Base-by-base conservation (phyloP, 129 eudicot genomes). In the Arctium minus region DNA sequence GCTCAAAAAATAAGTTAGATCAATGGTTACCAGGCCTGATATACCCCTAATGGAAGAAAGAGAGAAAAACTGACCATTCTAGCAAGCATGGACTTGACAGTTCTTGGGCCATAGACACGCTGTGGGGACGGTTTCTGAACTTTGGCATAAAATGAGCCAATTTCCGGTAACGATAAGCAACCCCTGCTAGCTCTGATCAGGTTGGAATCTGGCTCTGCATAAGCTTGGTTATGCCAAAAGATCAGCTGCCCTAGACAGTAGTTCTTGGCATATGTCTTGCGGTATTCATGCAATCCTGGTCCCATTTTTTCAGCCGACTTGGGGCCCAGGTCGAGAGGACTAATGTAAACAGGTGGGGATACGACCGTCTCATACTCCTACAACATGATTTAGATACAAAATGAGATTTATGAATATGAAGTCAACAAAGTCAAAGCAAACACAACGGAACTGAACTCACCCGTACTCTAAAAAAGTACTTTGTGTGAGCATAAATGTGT, bases 211-310 rank as follows among this genome's bases (percentile, higher is more conserved):
- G 99, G 99, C 42, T 93, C 98, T 9, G 96, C 90, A 80, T 92
- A 89, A 42, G 91, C 83, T 87, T 96, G 99, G 85, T 85, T 91
- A 80, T 96, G 89, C 99, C 99, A 96, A 83, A 86, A 96, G 15
- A 96, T 91, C 38, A 96, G 87, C 93, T 96, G 99, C 77, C 98
- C 99, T 79, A 96, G 75, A 85, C 98, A 93, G 86, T 96, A 96
- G 79, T 88, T 90, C 80, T 96, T 94, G 31, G 89, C 90, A 82
- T 93, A 96, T 36, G 94, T 90, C 87, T 96, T 96, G 62, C 95
- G 72, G 79, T 91, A 96, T 86, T 96, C 98, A 22, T 92, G 94
- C 39, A 88, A 74, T 13, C 94, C 93, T 0, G 97, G 83, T 11
- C 93, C 98, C 90, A 96, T 46, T 81, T 87, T 96, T 71, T 93